Conservation (phyloP, 345 rosid species). For the Sonneratia alba region DNA sequence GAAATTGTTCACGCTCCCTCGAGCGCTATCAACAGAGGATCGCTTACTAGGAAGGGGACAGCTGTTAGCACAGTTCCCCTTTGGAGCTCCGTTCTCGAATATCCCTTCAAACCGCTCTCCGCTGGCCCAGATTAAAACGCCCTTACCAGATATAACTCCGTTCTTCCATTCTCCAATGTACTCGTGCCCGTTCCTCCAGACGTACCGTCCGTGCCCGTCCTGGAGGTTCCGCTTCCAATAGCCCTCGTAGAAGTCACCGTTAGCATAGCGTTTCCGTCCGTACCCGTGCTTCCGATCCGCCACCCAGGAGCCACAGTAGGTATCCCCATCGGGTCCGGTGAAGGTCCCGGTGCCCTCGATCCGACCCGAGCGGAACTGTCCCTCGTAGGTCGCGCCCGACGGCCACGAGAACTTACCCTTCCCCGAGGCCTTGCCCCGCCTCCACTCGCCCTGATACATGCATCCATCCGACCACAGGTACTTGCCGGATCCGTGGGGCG, state of each 20-base stretch:
- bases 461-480: conserved; percentile 94
- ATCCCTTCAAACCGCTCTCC: conserved; percentile 75
- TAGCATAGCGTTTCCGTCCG: conserved; percentile 70
- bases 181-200: conserved; percentile 83
- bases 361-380: conserved; percentile 81
- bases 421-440: conserved; percentile 87
- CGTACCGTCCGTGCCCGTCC: conserved; percentile 82
- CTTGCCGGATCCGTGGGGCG: conserved; percentile 93
- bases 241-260: conserved; percentile 85
- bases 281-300: conserved; percentile 78
- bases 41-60: conserved; percentile 52
- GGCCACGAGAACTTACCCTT: conserved; percentile 99
- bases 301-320: conserved; percentile 75
- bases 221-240: conserved; percentile 77
- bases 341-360: conserved; percentile 73
- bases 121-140: conserved; percentile 60
- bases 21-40: conserved; percentile 69
- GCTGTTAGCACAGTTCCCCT: conserved; percentile 53
- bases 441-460: conserved; percentile 99
- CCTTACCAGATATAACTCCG: conserved; percentile 82
- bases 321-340: conserved; percentile 82
- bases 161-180: conserved; percentile 82
- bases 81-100: conserved; percentile 85
- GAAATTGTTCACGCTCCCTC: conserved; percentile 26
- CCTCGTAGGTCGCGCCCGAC: conserved; percentile 89